Base-by-base conservation (phyloP, 208 protist genomes). In the Trypanosoma vivax region DNA sequence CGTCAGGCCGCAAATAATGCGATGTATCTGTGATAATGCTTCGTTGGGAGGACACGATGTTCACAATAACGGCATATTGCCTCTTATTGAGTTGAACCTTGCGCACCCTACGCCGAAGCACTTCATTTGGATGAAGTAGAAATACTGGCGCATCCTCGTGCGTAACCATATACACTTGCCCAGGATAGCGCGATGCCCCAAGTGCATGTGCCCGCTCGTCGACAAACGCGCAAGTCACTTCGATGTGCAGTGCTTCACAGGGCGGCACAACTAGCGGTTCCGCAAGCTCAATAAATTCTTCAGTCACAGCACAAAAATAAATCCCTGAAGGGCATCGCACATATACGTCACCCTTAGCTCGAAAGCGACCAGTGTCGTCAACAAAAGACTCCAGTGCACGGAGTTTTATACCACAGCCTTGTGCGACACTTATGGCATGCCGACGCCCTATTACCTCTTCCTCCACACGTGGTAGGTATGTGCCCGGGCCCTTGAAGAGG, bases 91-190 rank as follows among this genome's bases (percentile, higher is more conserved):
- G 55, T 39, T 73, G 60, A 0, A 91, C 81, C 31, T 92, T 83
- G 13, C 56, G 14, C 1, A 95, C 70, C 39, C 53, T 42, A 48
- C 55, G 56, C 30, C 94, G 19, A 35, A 97, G 55, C 46, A 68
- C 69, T 73, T 98, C 94, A 77, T 97, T 90, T 0, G 97, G 94
- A 50, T 96, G 88, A 11, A 80, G 80, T n/a, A 96, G 62, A 57
- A 97, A 95, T 39, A 59, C 79, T 35, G 88, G 70, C 51, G 68
- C 71, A 35, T 87, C 76, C 19, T 81, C 70, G 39, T 76, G 45
- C 10, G 88, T 96, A 11, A 98, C 74, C 10, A 98, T 60, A 50
- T 83, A 90, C 35, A 79, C 45, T 35, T 88, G 60, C 39, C 83
- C 83, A 5, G 77, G 70, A 37, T 77, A 70, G 23, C 91, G 79